Base-by-base conservation (phyloP, 345 rosid species). In the Pugionium cornutum region DNA sequence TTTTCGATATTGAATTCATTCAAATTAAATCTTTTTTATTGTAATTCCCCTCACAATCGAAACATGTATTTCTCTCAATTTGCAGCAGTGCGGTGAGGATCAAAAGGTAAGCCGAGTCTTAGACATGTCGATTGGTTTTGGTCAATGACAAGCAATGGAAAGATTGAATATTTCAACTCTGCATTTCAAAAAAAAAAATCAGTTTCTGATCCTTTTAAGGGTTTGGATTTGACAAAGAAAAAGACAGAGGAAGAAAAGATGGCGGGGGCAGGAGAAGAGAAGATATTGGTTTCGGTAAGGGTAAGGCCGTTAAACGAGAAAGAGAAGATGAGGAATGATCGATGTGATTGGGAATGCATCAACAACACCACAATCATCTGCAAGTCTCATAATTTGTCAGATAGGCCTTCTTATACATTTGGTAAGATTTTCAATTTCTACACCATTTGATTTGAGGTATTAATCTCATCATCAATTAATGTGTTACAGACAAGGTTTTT, bases 261-360 rank as follows among this genome's bases (percentile, higher is more conserved):
- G 44, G 51, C 63, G 5, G 47, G 59, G 64, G 64, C 47, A 59
- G 75, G 50, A 63, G 78, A 77, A 4, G 91, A 88, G 81, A 88
- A 29, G 63, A 84, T 88, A 31, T 58, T 84, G 7, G 95, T 88
- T 25, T 78, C 86, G 31, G 77, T 88, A 11, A 75, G 95, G 64
- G 35, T 88, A 54, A 82, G 91, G 67, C 95, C 95, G 4, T 40
- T 83, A 68, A 84, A 80, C 59, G 85, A 84, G 46, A 88, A 65
- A 77, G 96, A 88, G 43, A 70, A 53, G 29, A 45, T 73, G 1
- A 82, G 76, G 66, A 62, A 81, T 25, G 83, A 83, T 62, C 58
- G 59, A 4, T 84, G 88, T 1, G 96, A 86, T 40, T 88, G 96
- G 96, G 89, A 88, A 75, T 88, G 91, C 66, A 75, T 84, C 18